Conservation (phyloP, 805 yeast species). For the Priceomyces fermenticarens region DNA sequence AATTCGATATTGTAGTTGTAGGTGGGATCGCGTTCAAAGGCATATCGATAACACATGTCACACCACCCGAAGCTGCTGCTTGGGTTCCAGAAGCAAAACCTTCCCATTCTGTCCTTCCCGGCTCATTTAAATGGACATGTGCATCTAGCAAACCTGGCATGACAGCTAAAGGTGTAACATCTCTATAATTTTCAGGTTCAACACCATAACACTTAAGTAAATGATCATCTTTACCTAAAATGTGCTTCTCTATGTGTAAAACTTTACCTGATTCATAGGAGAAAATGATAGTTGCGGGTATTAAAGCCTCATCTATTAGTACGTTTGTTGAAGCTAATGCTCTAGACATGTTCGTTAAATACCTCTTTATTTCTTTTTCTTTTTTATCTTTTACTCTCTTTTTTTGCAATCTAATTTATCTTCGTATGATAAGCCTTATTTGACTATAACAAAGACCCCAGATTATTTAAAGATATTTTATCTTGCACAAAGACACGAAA, state of each 20-base stretch:
- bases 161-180: constrained; percentile 61
- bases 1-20: constrained; percentile 78
- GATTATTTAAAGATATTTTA: too few species aligned
- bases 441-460: too few species aligned
- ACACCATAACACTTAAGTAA: constrained; percentile 43
- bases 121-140: constrained; percentile 93
- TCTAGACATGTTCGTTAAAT: constrained; percentile 43
- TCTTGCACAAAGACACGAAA: too few species aligned
- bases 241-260: constrained; percentile 40
- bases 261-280: constrained; percentile 53
- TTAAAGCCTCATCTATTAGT: constrained; percentile 42
- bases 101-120: constrained; percentile 98
- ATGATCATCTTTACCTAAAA: constrained; percentile 39
- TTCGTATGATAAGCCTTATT: too few species aligned
- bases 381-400: not conserved
- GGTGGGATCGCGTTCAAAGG: constrained; percentile 96
- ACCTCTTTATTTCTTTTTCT: too few species aligned
- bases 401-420: not conserved
- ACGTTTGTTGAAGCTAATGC: constrained; percentile 64
- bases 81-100: constrained; percentile 96
- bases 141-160: constrained; percentile 93
- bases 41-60: constrained; percentile 94
- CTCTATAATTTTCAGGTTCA: constrained; percentile 37
- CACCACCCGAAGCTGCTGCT: constrained; percentile 95
- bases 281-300: constrained; percentile 65